These are phyloP conservation scores for Grosmannia huntii DNA, from an alignment of 2,329 filamentous ascomycete genomes.

Conservation along the genomic window DNA sequence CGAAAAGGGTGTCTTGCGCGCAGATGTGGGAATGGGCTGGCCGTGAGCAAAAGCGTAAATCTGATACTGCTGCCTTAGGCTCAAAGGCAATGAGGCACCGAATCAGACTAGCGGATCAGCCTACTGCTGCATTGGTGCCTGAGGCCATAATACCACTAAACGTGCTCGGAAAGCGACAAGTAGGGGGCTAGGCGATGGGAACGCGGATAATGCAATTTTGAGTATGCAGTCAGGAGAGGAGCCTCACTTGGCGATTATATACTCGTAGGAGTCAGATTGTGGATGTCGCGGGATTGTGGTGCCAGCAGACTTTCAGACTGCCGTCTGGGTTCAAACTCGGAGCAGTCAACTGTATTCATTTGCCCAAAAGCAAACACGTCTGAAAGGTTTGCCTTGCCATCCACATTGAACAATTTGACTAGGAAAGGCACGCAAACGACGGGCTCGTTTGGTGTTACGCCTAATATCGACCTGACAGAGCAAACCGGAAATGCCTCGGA, in stretches of 20 bases:
- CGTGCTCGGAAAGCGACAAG: neutral
- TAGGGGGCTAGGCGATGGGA: neutral
- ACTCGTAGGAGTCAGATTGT: neutral
- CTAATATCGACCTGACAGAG: neutral
- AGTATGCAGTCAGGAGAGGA: neutral
- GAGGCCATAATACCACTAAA: neutral
- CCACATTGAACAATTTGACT: neutral
- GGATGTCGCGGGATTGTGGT: neutral
- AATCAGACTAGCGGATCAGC: neutral
- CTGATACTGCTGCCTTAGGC: slow-evolving; percentile 10
- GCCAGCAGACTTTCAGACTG: neutral
- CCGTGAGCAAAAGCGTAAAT: slow-evolving; percentile 12
- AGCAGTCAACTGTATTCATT: neutral
- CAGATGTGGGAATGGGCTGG: slow-evolving; percentile 10
- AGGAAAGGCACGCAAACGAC: neutral
- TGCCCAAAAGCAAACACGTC: neutral
- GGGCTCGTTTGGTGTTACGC: neutral
- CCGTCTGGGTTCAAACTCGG: neutral
- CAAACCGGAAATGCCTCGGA: neutral
- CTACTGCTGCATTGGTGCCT: neutral
- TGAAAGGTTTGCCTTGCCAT: neutral
- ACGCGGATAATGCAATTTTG: neutral
- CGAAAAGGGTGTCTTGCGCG: slow-evolving; percentile 4
- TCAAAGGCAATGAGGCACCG: slow-evolving; percentile 7
- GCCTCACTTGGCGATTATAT: neutral